Conservation (phyloP, 2,329 filamentous ascomycete species). For the Fusarium ambrosium region DNA sequence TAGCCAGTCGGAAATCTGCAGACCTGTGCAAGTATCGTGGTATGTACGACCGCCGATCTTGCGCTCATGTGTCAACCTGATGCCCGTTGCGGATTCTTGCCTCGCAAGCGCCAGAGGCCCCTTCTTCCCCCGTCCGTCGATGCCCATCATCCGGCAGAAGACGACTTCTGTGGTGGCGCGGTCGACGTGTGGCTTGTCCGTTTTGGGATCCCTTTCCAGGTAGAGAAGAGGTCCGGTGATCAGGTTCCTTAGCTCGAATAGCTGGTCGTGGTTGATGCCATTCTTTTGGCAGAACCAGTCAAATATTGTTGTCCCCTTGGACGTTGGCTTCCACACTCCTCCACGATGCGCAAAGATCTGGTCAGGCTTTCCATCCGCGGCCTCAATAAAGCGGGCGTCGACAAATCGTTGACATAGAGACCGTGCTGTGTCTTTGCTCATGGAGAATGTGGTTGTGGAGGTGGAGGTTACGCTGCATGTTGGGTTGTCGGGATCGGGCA, state of each 20-base stretch:
- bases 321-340: slow-evolving; percentile 90
- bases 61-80: slow-evolving; percentile 90
- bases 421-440: slow-evolving; percentile 98
- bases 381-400: slow-evolving; percentile 94
- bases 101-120: slow-evolving; percentile 68
- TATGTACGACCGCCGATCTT: slow-evolving; percentile 81
- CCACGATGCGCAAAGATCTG: slow-evolving; percentile 87
- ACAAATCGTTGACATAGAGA: slow-evolving; percentile 95
- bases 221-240: slow-evolving; percentile 90
- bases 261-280: slow-evolving; percentile 92
- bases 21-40: slow-evolving; percentile 91
- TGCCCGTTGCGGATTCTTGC: slow-evolving; percentile 45
- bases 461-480: slow-evolving; percentile 96
- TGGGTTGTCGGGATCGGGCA: slow-evolving; percentile 97
- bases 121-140: slow-evolving; percentile 86
- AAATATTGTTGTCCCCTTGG: slow-evolving; percentile 94
- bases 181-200: slow-evolving; percentile 90
- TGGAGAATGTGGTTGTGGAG: slow-evolving; percentile 97
- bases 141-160: slow-evolving; percentile 89
- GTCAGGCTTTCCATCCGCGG: slow-evolving; percentile 87
- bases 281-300: slow-evolving; percentile 94
- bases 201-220: slow-evolving; percentile 84
- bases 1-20: slow-evolving; percentile 89
- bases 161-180: slow-evolving; percentile 92
- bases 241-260: slow-evolving; percentile 83